A percentile compares a stretch with the other conserved stretches of the same genome.
Evolutionary conservation across 140 eudicot genomes (phyloP).

Genomic region (Senecio squalidus): DNA sequence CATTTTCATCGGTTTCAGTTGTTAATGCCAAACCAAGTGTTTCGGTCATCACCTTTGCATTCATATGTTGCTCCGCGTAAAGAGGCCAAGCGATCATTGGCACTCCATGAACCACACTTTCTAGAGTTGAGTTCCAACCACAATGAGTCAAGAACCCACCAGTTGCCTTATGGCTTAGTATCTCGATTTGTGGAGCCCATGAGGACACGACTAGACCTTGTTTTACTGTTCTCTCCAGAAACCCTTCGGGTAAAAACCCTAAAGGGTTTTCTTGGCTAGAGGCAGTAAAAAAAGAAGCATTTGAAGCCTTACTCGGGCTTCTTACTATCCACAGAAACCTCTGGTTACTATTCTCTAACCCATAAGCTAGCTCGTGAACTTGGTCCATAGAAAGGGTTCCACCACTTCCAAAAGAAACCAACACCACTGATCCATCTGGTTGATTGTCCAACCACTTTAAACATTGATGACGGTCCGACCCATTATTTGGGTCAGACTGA

Average conservation of each 20-base stretch:
- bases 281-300: constrained; percentile 33
- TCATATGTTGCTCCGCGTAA: constrained; percentile 39
- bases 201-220: constrained; percentile 37
- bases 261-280: constrained; percentile 22
- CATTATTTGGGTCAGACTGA: constrained; percentile 4
- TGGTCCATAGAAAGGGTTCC: constrained; percentile 55
- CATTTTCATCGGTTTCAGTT: constrained; percentile 14
- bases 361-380: constrained; percentile 45
- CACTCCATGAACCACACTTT: constrained; percentile 34
- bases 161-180: constrained; percentile 23
- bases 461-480: constrained; percentile 25
- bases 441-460: constrained; percentile 52
- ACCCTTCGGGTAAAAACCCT: constrained; percentile 42
- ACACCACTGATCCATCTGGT: constrained; percentile 51
- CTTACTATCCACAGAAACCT: constrained; percentile 61
- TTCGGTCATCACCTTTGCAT: constrained; percentile 28
- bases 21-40: constrained; percentile 23
- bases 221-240: constrained; percentile 34
- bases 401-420: constrained; percentile 67
- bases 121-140: constrained; percentile 38
- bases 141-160: constrained; percentile 41
- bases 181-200: constrained; percentile 34
- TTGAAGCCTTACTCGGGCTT: constrained; percentile 30
- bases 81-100: constrained; percentile 48
- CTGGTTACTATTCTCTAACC: constrained; percentile 54